Conservation (phyloP, 441 rosid genomes). For the Bruguiera hainesii region DNA sequence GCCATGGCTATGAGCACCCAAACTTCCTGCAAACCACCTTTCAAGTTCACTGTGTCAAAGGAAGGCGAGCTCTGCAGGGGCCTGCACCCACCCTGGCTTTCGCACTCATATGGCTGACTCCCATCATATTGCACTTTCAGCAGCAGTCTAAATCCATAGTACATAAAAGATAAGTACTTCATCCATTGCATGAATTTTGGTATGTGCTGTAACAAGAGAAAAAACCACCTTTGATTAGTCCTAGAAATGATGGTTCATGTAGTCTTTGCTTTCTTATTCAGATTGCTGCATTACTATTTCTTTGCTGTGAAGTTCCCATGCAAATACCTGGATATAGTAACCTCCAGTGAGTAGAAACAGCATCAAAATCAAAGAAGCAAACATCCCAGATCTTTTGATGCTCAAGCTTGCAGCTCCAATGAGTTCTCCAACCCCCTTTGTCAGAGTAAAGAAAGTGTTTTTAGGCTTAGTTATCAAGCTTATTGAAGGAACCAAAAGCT, state of each 20-base stretch:
- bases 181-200: conserved; percentile 84
- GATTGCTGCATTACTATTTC: not conserved
- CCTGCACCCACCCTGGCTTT: conserved; percentile 67
- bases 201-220: conserved; percentile 62
- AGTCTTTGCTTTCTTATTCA: not conserved
- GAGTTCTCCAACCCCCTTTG: conserved; percentile 92
- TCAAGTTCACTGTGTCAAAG: conserved; percentile 68
- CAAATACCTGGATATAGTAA: conserved; percentile 85
- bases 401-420: conserved; percentile 88
- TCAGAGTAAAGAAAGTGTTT: too few relatives aligned
- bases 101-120: conserved; percentile 63
- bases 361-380: conserved; percentile 86
- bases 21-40: conserved; percentile 81
- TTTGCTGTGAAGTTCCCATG: not conserved
- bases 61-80: conserved; percentile 77
- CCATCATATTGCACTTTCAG: conserved; percentile 81
- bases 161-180: conserved; percentile 87
- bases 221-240: not conserved
- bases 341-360: conserved; percentile 94
- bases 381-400: conserved; percentile 87
- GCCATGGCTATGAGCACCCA: conserved; percentile 90
- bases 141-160: conserved; percentile 83
- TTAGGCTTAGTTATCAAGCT: not conserved
- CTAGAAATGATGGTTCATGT: not conserved
- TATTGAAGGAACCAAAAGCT: not conserved